Percentiles rank a stretch among this genome's conserved stretches.
Evolutionary conservation across 176 grass and related monocot species (phyloP).

Genomic region (Oryza rufipogon): DNA sequence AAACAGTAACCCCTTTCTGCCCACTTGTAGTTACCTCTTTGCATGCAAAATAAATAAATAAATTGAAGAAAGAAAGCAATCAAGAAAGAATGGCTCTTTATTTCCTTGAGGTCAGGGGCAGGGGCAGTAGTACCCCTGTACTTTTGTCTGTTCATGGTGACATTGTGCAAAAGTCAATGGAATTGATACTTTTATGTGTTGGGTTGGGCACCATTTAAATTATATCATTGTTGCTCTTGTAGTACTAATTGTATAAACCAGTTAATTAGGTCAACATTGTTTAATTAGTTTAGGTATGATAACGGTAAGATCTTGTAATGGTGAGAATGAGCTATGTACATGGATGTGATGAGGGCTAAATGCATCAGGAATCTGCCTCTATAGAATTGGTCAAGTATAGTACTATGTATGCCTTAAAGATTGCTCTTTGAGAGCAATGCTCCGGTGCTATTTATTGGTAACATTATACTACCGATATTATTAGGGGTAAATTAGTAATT

Average conservation of each 20-base stretch:
- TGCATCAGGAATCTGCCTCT: background rate
- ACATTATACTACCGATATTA: no score
- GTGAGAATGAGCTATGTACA: background rate
- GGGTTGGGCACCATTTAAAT: slow-evolving; percentile 10
- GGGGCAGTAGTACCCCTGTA: background rate
- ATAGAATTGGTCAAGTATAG: background rate
- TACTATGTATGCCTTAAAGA: background rate
- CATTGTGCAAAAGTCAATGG: slow-evolving; percentile 41
- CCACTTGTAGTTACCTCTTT: slow-evolving; percentile 14
- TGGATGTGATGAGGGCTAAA: slow-evolving; percentile 31
- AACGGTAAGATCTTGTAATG: slow-evolving; percentile 6
- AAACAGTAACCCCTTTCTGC: slow-evolving; percentile 37
- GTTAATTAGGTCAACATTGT: slow-evolving; percentile 32
- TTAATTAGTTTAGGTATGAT: background rate
- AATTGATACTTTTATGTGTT: background rate
- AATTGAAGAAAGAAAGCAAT: background rate
- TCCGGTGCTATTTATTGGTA: no score
- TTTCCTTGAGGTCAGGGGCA: slow-evolving; percentile 30
- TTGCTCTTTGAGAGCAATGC: no score
- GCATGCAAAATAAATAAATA: background rate
- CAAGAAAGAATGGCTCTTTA: background rate
- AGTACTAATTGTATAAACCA: background rate
- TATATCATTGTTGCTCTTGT: background rate
- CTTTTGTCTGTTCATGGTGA: background rate
- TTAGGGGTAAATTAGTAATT: no score